phyloP scores from a whole-genome alignment of 2,329 filamentous ascomycete genomes.

The Annulohypoxylon truncatum region DNA sequence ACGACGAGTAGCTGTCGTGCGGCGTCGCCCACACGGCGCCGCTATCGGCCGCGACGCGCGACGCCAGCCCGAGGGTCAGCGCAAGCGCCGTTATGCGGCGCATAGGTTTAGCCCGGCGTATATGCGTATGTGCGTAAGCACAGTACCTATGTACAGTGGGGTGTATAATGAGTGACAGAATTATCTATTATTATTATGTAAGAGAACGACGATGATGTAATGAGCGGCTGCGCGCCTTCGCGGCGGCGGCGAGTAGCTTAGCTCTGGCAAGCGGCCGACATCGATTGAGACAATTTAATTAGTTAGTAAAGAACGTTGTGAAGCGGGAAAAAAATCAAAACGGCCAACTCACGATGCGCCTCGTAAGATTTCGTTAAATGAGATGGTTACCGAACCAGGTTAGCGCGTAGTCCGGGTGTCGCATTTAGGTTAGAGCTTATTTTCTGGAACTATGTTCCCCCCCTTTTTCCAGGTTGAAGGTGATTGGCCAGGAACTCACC shows the following conservation, averaged over 20 bases:
- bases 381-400: slow-evolving; percentile 31
- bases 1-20: slow-evolving; percentile 67
- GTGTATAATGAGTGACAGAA: slow-evolving; percentile 29
- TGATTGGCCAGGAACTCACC: slow-evolving; percentile 11
- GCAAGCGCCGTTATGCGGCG: slow-evolving; percentile 19
- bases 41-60: slow-evolving; percentile 26
- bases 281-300: slow-evolving; percentile 8
- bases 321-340: slow-evolving; percentile 10
- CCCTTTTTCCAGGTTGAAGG: neutral
- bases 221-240: slow-evolving; percentile 25
- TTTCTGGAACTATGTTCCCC: slow-evolving; percentile 10
- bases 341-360: slow-evolving; percentile 14
- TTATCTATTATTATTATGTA: slow-evolving; percentile 4
- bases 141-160: neutral
- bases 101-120: slow-evolving; percentile 14
- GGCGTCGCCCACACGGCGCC: slow-evolving; percentile 60
- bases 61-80: slow-evolving; percentile 9
- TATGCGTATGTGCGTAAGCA: neutral
- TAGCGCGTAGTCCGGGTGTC: slow-evolving; percentile 22
- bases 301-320: slow-evolving; percentile 20
- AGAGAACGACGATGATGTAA: slow-evolving; percentile 23
- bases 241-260: slow-evolving; percentile 24
- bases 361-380: slow-evolving; percentile 37
- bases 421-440: slow-evolving; percentile 15
- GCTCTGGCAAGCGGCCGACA: slow-evolving; percentile 22